A percentile compares a stretch with the other conserved stretches of the same genome.
phyloP scores from a whole-genome alignment of 2,329 filamentous ascomycete species.

The Pyricularia sp. region DNA sequence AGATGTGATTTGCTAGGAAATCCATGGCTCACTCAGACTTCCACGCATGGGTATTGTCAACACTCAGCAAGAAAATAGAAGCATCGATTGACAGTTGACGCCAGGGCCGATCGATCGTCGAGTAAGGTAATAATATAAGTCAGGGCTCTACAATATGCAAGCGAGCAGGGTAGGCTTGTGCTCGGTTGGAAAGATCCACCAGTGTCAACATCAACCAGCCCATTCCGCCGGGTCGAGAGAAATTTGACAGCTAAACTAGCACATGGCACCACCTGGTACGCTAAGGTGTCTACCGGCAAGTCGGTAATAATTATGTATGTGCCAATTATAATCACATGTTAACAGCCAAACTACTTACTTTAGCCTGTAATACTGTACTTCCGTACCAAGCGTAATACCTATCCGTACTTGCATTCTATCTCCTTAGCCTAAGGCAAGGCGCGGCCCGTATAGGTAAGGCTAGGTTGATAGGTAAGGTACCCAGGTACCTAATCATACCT shows the following conservation, averaged over 20 bases:
- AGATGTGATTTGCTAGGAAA: neutral
- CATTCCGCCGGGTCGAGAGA: neutral
- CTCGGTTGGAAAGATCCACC: neutral
- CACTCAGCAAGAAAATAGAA: neutral
- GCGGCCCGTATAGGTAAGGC: too few species aligned
- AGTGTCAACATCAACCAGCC: neutral
- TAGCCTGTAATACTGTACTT: too few species aligned
- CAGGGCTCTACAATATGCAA: neutral
- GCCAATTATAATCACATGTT: too few species aligned
- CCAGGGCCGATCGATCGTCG: neutral
- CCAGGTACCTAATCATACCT: too few species aligned
- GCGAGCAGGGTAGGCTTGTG: neutral
- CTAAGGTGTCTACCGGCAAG: neutral
- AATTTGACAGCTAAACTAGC: neutral
- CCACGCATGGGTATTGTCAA: neutral
- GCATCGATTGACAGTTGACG: neutral
- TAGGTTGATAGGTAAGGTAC: too few species aligned
- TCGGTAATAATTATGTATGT: neutral
- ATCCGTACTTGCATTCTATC: too few species aligned
- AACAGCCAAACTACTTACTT: too few species aligned
- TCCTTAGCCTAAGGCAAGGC: too few species aligned
- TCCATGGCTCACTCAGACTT: neutral
- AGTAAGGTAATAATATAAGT: neutral
- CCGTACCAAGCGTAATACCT: too few species aligned
- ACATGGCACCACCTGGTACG: neutral